phyloP scores from a whole-genome alignment of 305 asterid genomes.

The Ruellia speciosa region DNA sequence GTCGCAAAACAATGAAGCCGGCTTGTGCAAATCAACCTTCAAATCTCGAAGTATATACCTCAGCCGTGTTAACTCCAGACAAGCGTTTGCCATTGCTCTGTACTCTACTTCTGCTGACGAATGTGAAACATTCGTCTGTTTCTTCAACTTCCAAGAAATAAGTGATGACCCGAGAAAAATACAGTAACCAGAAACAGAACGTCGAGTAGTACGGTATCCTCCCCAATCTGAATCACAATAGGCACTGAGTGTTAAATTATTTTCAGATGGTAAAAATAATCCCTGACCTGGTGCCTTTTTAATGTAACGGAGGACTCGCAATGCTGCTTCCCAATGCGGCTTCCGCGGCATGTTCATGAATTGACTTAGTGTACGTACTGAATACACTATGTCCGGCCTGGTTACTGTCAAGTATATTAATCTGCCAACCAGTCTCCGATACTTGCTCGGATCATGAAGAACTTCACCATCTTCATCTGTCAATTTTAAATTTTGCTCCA shows the following conservation, averaged over 20 bases:
- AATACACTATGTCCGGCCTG: too few species aligned
- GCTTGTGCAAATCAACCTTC: too few species aligned
- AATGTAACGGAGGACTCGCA: not conserved
- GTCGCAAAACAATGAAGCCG: too few species aligned
- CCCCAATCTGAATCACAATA: not conserved
- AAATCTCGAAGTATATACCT: too few species aligned
- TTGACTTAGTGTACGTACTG: too few species aligned
- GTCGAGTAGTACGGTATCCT: not conserved
- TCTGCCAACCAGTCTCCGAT: not conserved
- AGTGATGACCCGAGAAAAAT: not conserved
- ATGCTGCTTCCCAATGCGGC: too few species aligned
- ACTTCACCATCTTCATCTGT: not conserved
- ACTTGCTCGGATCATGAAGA: not conserved
- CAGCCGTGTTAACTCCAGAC: too few species aligned
- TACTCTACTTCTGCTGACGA: too few species aligned
- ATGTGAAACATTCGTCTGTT: too few species aligned
- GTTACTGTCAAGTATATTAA: too few species aligned
- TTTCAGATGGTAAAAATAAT: not conserved
- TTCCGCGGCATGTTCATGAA: too few species aligned
- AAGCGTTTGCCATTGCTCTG: too few species aligned
- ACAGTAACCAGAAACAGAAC: not conserved
- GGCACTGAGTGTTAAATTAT: not conserved
- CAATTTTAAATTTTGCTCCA: not conserved
- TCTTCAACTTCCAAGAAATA: not conserved
- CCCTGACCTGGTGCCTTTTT: not conserved